Evolutionary conservation across 2,329 filamentous ascomycete species (phyloP).

Genomic region (Colletotrichum sp.): DNA sequence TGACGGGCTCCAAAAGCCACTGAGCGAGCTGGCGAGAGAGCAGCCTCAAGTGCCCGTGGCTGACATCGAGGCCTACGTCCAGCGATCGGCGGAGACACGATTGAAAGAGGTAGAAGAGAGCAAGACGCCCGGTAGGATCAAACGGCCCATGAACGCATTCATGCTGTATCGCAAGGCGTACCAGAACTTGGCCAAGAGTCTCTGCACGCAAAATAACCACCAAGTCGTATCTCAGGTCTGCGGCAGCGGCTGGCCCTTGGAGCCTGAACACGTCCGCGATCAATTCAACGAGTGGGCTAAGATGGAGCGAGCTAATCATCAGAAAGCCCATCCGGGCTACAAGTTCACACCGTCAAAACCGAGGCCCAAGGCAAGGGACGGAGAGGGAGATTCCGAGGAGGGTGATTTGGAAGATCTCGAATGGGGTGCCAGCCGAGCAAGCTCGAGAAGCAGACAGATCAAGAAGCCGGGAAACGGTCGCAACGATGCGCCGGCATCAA

Average conservation of each 20-base stretch:
- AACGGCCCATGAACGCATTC: conserved; percentile 96
- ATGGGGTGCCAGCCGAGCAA: conserved; percentile 37
- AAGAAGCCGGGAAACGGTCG: conserved; percentile 34
- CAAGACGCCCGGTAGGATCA: conserved; percentile 76
- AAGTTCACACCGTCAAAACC: conserved; percentile 90
- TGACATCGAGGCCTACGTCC: conserved; percentile 83
- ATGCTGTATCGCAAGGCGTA: conserved; percentile 97
- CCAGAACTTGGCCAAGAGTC: conserved; percentile 83
- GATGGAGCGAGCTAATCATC: conserved; percentile 84
- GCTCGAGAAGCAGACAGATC: conserved; percentile 30
- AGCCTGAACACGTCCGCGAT: conserved; percentile 73
- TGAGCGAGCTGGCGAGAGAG: conserved; percentile 74
- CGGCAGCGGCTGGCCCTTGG: conserved; percentile 84
- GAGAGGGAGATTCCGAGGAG: conserved; percentile 43
- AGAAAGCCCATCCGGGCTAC: conserved; percentile 85
- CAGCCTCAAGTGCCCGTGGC: conserved; percentile 67
- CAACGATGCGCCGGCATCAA: conserved; percentile 27
- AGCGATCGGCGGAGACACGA: conserved; percentile 71
- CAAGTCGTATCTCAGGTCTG: conserved; percentile 90
- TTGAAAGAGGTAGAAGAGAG: conserved; percentile 71
- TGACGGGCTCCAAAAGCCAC: conserved; percentile 66
- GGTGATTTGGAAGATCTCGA: conserved; percentile 53
- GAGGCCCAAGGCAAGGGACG: conserved; percentile 41
- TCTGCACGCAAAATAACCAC: conserved; percentile 87
- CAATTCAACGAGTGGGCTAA: conserved; percentile 81